Conservation (phyloP, 129 eudicot species). For the Rutidosis leptorrhynchoides region DNA sequence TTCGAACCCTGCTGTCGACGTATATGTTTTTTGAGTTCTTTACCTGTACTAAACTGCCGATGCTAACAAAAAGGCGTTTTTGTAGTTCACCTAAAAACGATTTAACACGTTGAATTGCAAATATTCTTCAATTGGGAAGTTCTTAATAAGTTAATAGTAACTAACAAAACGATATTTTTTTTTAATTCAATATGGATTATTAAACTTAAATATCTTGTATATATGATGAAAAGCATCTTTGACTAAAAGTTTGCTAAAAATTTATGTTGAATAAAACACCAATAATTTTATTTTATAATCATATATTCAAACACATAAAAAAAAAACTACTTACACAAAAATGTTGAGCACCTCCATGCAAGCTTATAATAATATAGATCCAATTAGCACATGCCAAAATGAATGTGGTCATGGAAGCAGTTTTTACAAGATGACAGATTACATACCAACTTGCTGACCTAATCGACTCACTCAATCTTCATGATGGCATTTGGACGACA, state of each 20-base stretch:
- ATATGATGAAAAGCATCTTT: slow-evolving; percentile 13
- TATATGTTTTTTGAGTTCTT: too few relatives aligned
- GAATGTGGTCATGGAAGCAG: slow-evolving; percentile 14
- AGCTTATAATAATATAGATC: neutral
- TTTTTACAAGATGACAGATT: slow-evolving; percentile 21
- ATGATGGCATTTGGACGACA: slow-evolving; percentile 23
- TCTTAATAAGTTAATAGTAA: slow-evolving; percentile 3
- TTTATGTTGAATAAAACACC: neutral
- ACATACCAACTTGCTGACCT: slow-evolving; percentile 22
- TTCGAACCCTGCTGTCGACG: slow-evolving; percentile 99
- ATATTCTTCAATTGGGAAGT: slow-evolving; percentile 14
- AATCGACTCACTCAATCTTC: slow-evolving; percentile 23
- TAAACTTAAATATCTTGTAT: neutral
- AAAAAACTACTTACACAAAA: too few relatives aligned
- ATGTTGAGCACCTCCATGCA: too few relatives aligned
- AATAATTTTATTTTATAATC: too few relatives aligned
- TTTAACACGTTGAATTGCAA: too few relatives aligned
- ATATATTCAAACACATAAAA: too few relatives aligned
- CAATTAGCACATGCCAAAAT: slow-evolving; percentile 19
- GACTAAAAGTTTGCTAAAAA: neutral
- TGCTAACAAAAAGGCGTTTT: too few relatives aligned
- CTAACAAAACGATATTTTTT: slow-evolving; percentile 1
- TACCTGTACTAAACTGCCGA: too few relatives aligned
- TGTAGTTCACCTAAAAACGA: too few relatives aligned
- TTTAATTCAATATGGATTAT: neutral